Evolutionary conservation across 352 stramenopile species (phyloP), one percentile per base, ranked within the genome.

Genomic region (Globisporangium cystogenes): DNA sequence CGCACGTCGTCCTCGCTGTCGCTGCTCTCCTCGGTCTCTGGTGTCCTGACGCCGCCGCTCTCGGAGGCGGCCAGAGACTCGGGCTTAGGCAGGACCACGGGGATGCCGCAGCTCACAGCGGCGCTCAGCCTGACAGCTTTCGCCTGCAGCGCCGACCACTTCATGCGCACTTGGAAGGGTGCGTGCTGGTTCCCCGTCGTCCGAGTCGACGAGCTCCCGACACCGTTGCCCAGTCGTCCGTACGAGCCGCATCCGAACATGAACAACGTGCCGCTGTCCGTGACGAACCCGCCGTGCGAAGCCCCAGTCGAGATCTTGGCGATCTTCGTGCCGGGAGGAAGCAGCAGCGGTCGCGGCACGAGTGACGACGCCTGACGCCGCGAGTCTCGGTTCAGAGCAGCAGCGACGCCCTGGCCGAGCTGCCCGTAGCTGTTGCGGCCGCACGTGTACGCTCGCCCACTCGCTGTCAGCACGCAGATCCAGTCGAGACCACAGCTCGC

Each of bases 211-310:
- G 51, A 27, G 26, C 68, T 47, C 8, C 59, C 11, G 7, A 7
- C 24, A 0, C 79, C 74, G 5, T 68, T 75, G 2, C 79, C 79
- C 20, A 90, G 50, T 7, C 75, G 64, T 0, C 79, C 76, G 47
- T 90, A 88, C 18, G 71, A 68, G 2, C 70, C 72, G 50, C 74
- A 82, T 2, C 76, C 79, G 55, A 88, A 86, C 76, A 83, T 90
- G 44, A 81, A 90, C 0, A 90, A 51, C 51, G 62, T 60, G 1
- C 79, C 79, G 14, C 35, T 52, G 37, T 88, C 74, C n/a, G 79
- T 41, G 11, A 90, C 58, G 26, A 87, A 83, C 8, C 76, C 79
- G 26, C 79, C 79, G 24, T 90, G 79, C 0, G 48, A 42, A 41
- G 63, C 65, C 4, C 79, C 79, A 48, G 76, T 87, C 5, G 79